phyloP scores from a whole-genome alignment of 1,139 yeast genomes.

The Candida glucosophila region DNA sequence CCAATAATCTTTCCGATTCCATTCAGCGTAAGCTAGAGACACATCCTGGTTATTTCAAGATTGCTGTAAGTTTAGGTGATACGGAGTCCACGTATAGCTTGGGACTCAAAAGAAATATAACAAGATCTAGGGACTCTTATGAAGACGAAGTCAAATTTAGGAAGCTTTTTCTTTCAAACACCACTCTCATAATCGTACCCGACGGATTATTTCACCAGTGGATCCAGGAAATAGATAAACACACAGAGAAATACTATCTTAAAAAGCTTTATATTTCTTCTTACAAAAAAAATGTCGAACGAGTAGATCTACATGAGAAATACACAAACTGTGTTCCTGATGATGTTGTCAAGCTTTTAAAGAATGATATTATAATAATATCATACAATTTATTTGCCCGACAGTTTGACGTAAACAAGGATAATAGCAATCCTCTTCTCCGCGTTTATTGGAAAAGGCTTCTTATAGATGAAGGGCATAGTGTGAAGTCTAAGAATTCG shows the following conservation, averaged over 20 bases:
- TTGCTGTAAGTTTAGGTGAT: neutral
- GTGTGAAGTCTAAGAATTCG: conserved; percentile 44
- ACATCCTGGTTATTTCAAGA: conserved; percentile 37
- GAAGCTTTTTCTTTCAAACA: conserved; percentile 34
- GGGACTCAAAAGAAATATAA: neutral
- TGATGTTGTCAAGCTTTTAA: conserved; percentile 23
- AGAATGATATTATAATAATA: conserved; percentile 46
- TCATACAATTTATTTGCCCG: conserved; percentile 37
- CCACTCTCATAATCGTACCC: conserved; percentile 57
- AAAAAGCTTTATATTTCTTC: conserved; percentile 25
- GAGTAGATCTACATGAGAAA: conserved; percentile 7
- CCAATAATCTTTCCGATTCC: conserved; percentile 33
- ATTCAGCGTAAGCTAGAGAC: conserved; percentile 25
- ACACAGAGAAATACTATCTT: conserved; percentile 30
- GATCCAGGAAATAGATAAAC: conserved; percentile 51
- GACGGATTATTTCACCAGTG: conserved; percentile 63
- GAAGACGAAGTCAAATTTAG: conserved; percentile 6
- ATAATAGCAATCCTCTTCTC: conserved; percentile 24
- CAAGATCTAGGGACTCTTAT: neutral
- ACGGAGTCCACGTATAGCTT: no score
- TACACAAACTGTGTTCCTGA: conserved; percentile 18
- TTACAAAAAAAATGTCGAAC: conserved; percentile 16
- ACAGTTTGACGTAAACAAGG: conserved; percentile 14
- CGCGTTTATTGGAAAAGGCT: conserved; percentile 57
- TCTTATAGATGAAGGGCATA: conserved; percentile 70